These are phyloP conservation scores for Zygosaccharomyces siamensis DNA, from an alignment of 805 yeast genomes.

Conservation along the genomic window DNA sequence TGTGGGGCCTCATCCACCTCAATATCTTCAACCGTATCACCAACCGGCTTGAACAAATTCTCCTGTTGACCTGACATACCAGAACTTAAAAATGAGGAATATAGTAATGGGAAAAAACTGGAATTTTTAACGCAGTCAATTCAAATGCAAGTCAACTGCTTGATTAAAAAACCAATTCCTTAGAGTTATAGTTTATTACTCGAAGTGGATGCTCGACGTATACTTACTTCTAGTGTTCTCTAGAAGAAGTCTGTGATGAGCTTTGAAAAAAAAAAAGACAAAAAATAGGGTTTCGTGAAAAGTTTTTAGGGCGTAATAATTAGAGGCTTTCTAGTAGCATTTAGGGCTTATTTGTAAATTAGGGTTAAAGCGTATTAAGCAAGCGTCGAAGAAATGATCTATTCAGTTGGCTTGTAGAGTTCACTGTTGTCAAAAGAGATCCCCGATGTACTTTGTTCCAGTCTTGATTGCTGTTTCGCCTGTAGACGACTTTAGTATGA, in stretches of 20 bases:
- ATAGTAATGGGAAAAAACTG: not conserved
- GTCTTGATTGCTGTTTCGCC: too few species aligned
- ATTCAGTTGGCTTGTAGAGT: too few species aligned
- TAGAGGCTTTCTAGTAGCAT: too few species aligned
- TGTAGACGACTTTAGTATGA: too few species aligned
- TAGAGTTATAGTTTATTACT: not conserved
- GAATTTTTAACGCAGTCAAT: not conserved
- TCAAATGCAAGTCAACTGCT: not conserved
- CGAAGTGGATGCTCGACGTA: not conserved
- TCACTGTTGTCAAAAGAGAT: too few species aligned
- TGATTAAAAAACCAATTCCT: not conserved
- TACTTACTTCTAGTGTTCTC: not conserved
- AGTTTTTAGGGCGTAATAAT: not conserved
- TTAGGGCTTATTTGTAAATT: not conserved
- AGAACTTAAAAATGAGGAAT: too few species aligned
- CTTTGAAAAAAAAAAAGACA: not conserved
- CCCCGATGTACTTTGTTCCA: too few species aligned
- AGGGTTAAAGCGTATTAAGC: not conserved
- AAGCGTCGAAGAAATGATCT: not conserved
- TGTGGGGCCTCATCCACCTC: constrained; percentile 33
- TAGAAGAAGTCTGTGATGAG: constrained; percentile 4
- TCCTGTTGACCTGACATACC: constrained; percentile 23
- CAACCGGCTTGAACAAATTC: constrained; percentile 53
- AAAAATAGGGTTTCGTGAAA: not conserved
- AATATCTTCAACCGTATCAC: constrained; percentile 48